phyloP scores from a whole-genome alignment of 2,329 filamentous ascomycete genomes.

The Didymella pomorum region DNA sequence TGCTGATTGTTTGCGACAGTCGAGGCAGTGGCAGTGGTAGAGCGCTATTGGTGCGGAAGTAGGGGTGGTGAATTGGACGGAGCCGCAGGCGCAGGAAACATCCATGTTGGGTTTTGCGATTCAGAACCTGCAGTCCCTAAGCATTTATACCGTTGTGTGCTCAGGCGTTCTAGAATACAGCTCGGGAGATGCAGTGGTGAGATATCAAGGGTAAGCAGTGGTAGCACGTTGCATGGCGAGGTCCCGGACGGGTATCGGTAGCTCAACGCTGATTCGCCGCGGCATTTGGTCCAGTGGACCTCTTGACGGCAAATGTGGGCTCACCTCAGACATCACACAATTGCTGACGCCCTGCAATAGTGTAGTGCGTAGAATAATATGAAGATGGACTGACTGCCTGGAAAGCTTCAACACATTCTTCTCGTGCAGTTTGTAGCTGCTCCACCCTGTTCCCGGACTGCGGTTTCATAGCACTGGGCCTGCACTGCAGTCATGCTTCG shows the following conservation, averaged over 20 bases:
- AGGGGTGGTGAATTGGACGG: slow-evolving; percentile 69
- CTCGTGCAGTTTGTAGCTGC: background rate
- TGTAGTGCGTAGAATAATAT: background rate
- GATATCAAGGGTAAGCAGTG: background rate
- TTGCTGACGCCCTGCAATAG: background rate
- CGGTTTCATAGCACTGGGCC: background rate
- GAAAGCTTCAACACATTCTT: background rate
- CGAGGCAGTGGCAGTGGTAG: slow-evolving; percentile 75
- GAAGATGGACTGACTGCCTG: background rate
- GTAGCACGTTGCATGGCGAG: background rate
- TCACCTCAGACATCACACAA: background rate
- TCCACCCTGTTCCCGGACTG: background rate
- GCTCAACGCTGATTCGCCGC: background rate
- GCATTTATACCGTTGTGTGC: too few relatives aligned
- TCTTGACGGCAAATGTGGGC: background rate
- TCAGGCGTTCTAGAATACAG: too few relatives aligned
- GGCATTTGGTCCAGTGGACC: background rate
- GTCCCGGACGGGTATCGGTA: background rate
- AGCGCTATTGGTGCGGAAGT: slow-evolving; percentile 66
- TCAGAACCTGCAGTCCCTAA: background rate
- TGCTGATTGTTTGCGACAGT: slow-evolving; percentile 71
- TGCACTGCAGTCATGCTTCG: background rate
- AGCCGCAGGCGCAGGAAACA: slow-evolving; percentile 69
- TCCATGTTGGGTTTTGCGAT: slow-evolving; percentile 26
- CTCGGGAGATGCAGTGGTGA: background rate